Evolutionary conservation across 2,329 filamentous ascomycete species (phyloP), one percentile per base, ranked within the genome.

Genomic region (Xenoacremonium recifei): DNA sequence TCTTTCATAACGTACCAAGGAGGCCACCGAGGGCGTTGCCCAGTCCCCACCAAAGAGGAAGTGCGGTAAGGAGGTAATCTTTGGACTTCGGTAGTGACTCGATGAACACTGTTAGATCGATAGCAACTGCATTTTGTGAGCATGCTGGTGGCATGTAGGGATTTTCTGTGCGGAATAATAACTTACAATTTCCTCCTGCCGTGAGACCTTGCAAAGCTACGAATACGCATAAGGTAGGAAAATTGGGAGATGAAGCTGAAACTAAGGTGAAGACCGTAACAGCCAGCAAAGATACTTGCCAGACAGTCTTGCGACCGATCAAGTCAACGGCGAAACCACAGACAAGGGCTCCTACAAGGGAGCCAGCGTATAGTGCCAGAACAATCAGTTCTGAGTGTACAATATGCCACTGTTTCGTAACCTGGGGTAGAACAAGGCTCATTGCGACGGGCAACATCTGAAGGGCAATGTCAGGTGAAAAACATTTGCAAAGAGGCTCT

Each of bases 321-420:
- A 40, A 21, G 18, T 40, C 38, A 6, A 40, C 38, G 11, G 38
- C 38, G 20, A 40, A 40, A 13, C 38, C 38, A 21, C 38, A 40
- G 1, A 35, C 6, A 13, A 40, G 20, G 12, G 38, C 38, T 12
- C 38, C 31, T 11, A 40, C 38, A 18, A 40, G 38, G 6, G 31
- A 40, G 10, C 38, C 38, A 4, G 38, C 38, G 15, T 40, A 40
- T 12, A 40, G 38, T 13, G 38, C n/a, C n/a, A 31, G 19, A 12
- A 35, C 27, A 15, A 40, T 35, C 30, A 40, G 23, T 15, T 19
- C 9, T 10, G 30, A 31, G 17, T 40, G 35, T 21, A 27, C 27
- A 18, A 40, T 29, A 2, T 35, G n/a, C 38, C 30, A 40, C 21
- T 40, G 31, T 13, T 40, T 35, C 20, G 23, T 19, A 18, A 40